Evolutionary conservation across 345 rosid genomes (phyloP).

Genomic region (Dimocarpus longan): DNA sequence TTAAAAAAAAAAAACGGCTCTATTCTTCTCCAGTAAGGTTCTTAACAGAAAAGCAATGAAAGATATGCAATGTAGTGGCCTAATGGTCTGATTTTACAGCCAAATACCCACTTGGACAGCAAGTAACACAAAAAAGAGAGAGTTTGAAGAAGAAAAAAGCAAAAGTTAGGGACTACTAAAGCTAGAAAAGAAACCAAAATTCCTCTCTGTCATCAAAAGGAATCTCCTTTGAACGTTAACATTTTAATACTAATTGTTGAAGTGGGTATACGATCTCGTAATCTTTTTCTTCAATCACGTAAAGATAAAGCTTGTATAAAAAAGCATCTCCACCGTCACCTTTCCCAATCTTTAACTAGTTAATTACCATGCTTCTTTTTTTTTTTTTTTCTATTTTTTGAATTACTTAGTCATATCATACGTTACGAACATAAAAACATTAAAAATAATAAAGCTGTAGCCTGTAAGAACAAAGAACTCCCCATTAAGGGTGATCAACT

Average conservation of each 20-base stretch:
- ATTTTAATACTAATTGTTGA: slow-evolving; percentile 17
- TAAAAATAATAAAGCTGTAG: slow-evolving; percentile 1
- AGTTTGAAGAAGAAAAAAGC: slow-evolving; percentile 25
- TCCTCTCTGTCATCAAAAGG: slow-evolving; percentile 30
- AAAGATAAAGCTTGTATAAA: slow-evolving; percentile 41
- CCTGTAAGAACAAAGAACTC: too few species aligned
- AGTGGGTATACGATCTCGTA: slow-evolving; percentile 12
- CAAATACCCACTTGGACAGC: slow-evolving; percentile 30
- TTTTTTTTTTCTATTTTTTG: not conserved
- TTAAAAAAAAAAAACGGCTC: slow-evolving; percentile 10
- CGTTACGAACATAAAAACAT: not conserved
- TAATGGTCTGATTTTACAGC: slow-evolving; percentile 10
- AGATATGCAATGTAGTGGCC: slow-evolving; percentile 3
- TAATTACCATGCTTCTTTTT: not conserved
- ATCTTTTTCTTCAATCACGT: slow-evolving; percentile 35
- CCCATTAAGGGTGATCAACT: slow-evolving; percentile 4
- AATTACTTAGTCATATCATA: not conserved
- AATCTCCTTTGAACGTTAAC: slow-evolving; percentile 32
- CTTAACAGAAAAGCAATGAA: not conserved
- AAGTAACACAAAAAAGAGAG: slow-evolving; percentile 25
- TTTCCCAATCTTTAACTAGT: slow-evolving; percentile 23
- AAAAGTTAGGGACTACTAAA: slow-evolving; percentile 19
- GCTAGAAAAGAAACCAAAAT: slow-evolving; percentile 29
- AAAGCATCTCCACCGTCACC: slow-evolving; percentile 42
- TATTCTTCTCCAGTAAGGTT: slow-evolving; percentile 15